Evolutionary conservation across 495 filamentous ascomycete species (phyloP), one percentile per base, ranked within the genome.

Genomic region (Staphylotrichum longicolle): DNA sequence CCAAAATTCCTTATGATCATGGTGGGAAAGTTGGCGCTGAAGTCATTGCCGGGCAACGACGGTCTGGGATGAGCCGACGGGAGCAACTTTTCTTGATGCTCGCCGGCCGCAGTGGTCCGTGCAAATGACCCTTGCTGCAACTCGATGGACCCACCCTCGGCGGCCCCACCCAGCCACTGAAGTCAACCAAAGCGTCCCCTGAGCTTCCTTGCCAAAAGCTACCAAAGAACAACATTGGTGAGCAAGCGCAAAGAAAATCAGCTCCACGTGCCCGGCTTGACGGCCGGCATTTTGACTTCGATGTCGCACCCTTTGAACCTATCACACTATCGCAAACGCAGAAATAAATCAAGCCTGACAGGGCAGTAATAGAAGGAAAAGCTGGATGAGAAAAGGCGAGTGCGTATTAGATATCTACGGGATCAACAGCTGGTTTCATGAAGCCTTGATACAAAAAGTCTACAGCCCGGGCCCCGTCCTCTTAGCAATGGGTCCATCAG

Each of bases 1-100:
- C 72, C 77, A 34, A 78, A 61, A 57, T 79, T 80, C 74, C 81
- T 76, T 70, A 83, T 66, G 63, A 83, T 82, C 81, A 83, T 83
- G 51, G 66, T 54, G 60, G 60, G 39, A 60, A 57, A 32, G 57
- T 49, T 50, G 63, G 45, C 50, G 54, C 40, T 52, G 61, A 20
- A 30, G 20, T 52, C 68, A 68, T 62, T 57, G 61, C 47, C 41
- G 32, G 34, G 45, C 40, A 46, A 37, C 6, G 39, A 30, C 34
- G 9, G 48, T 59, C 41, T 10, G 33, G 7, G 45, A 57, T 67
- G 52, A 57, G 55, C 50, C 50, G 63, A 27, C 20, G 20, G 20
- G 20, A 64, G 55, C 58, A 65, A 72, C 68, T 69, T 72, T 72
- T 72, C 66, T 65, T 53, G 57, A 37, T 57, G 35, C 52, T 54